Percentiles rank a stretch among this genome's conserved stretches.
phyloP scores from a whole-genome alignment of 2,329 filamentous ascomycete species.

The Arthrobotrys pseudoclavata region DNA sequence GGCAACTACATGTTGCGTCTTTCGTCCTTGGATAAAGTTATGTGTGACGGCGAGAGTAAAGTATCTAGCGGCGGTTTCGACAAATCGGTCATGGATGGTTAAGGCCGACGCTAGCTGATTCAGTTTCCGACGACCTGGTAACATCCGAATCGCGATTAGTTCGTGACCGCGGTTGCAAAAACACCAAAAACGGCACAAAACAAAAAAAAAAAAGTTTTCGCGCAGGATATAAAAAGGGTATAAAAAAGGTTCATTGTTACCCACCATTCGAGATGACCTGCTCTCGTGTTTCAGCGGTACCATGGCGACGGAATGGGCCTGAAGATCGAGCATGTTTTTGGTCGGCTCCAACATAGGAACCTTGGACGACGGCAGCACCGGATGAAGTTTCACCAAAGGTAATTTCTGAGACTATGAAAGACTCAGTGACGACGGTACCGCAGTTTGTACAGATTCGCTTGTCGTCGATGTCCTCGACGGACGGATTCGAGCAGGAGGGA shows the following conservation, averaged over 20 bases:
- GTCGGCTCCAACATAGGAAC: constrained; percentile 86
- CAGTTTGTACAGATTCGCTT: constrained; percentile 80
- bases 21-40: constrained; percentile 88
- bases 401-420: constrained; percentile 91
- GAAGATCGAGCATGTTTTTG: constrained; percentile 80
- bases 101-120: constrained; percentile 71
- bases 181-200: constrained; percentile 42
- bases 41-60: constrained; percentile 81
- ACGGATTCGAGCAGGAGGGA: constrained; percentile 58
- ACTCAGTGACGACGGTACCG: constrained; percentile 85
- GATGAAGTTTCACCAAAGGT: constrained; percentile 88
- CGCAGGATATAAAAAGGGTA: constrained; percentile 8
- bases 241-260: constrained; percentile 63
- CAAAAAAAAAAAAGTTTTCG: constrained; percentile 58
- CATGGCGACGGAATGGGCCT: constrained; percentile 72
- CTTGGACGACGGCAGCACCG: constrained; percentile 90
- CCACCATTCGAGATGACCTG: constrained; percentile 72
- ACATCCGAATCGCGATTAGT: constrained; percentile 59
- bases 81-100: constrained; percentile 73
- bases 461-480: constrained; percentile 61
- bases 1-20: constrained; percentile 86
- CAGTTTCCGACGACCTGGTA: constrained; percentile 67
- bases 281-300: constrained; percentile 73
- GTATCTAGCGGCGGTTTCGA: constrained; percentile 77
- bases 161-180: constrained; percentile 29